Evolutionary conservation across 495 filamentous ascomycete genomes (phyloP).

Genomic region (Polyplosphaeria fusca): DNA sequence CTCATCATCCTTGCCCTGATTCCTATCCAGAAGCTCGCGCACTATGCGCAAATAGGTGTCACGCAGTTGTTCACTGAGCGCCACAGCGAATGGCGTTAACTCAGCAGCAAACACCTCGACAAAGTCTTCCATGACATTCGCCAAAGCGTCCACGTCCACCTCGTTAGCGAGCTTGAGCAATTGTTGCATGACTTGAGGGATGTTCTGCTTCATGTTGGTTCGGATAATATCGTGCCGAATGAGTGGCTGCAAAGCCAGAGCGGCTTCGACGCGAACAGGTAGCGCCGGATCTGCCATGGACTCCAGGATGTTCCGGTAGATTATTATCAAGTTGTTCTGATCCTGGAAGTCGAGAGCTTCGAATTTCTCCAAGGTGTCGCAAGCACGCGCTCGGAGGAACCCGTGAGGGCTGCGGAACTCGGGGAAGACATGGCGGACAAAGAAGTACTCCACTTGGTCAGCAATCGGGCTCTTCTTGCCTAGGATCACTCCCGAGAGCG

Average conservation of each 20-base stretch:
- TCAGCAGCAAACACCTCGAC: constrained; percentile 96
- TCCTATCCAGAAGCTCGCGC: constrained; percentile 82
- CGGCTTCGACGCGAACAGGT: constrained; percentile 90
- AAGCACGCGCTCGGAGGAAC: constrained; percentile 90
- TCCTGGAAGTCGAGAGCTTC: constrained; percentile 95
- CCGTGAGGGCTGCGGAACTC: constrained; percentile 93
- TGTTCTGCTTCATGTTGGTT: constrained; percentile 91
- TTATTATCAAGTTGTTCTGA: constrained; percentile 84
- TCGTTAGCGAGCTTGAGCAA: constrained; percentile 93
- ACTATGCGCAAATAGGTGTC: constrained; percentile 96
- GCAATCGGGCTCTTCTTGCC: constrained; percentile 98
- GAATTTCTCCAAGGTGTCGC: constrained; percentile 96
- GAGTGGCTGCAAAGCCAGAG: constrained; percentile 88
- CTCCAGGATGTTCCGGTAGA: constrained; percentile 95
- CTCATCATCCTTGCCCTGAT: constrained; percentile 62
- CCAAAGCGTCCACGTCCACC: constrained; percentile 87
- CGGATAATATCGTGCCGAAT: constrained; percentile 94
- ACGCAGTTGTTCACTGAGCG: constrained; percentile 89
- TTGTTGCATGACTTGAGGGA: constrained; percentile 99
- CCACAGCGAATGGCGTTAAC: constrained; percentile 96
- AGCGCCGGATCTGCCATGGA: constrained; percentile 91
- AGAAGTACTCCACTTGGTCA: constrained; percentile 97
- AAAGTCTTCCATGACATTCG: constrained; percentile 99
- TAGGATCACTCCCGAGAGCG: constrained; percentile 85
- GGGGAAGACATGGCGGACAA: constrained; percentile 96